Evolutionary conservation across 495 filamentous ascomycete genomes (phyloP), one percentile per base, ranked within the genome.

Genomic region (Penicillium paxilli): DNA sequence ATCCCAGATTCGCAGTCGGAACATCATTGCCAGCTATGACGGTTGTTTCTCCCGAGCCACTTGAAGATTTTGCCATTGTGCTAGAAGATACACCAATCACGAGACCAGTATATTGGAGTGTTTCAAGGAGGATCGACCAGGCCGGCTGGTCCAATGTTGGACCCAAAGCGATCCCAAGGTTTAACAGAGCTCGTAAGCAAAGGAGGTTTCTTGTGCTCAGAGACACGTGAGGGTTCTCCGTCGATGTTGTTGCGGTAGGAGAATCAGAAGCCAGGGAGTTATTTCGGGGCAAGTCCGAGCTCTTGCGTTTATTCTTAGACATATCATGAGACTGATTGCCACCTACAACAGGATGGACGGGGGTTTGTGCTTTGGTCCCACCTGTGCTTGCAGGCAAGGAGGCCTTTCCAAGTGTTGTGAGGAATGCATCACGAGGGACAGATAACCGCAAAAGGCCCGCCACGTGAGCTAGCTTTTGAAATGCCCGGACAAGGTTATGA

Each of bases 391-490:
- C 80, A 8, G 94, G 94, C 8, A 97, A 88, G 25, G 94, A 90
- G 26, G 92, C 85, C 67, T 98, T 98, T 5, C 89, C 91, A 3
- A 98, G 78, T 0, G 92, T 96, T 5, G 94, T 98, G 21, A 98
- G 73, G 58, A 98, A 96, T 4, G 94, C 93, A 78, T 98, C 94
- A 49, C 95, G 77, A 10, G 94, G 90, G 2, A 94, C 96, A 21
- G 80, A 75, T 17, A 97, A 80, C 47, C 89, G 82, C 17, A 98
- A 75, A 49, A 98, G 76, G 12, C 94, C 94, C 19, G 94, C 91
- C 7, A 97, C 94, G 65, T 98, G 94, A 1, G 95, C 88, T 63
- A 98, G 87, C 60, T 96, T 96, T 63, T 98, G 94, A 59, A 98
- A 93, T 0, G 92, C 88, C 44, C 93, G 82, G n/a, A 98, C 92